Percentiles rank a stretch among this genome's conserved stretches.
Conservation (phyloP, 164 flowering plant genomes). For the Stephania cephalantha region DNA sequence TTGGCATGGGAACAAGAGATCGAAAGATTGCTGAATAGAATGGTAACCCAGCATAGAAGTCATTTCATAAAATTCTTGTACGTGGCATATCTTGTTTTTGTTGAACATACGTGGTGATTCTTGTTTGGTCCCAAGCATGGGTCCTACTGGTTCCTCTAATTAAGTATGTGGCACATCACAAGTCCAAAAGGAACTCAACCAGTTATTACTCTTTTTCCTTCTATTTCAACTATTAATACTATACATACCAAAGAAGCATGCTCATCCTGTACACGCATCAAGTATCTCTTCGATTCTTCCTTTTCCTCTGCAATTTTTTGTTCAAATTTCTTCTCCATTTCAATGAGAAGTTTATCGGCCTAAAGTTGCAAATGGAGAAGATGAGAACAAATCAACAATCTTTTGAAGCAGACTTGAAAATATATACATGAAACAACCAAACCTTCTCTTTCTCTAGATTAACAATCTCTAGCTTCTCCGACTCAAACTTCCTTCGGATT, state of each 20-base stretch:
- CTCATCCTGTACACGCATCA: slow-evolving; percentile 58
- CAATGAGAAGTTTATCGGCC: slow-evolving; percentile 53
- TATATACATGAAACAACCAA: slow-evolving; percentile 3
- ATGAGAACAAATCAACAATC: neutral
- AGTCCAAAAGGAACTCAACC: neutral
- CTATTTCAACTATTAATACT: slow-evolving; percentile 1
- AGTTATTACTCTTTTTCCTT: neutral
- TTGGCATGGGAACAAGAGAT: neutral
- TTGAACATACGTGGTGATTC: neutral
- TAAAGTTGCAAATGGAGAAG: slow-evolving; percentile 27
- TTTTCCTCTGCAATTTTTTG: slow-evolving; percentile 51
- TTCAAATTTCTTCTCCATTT: slow-evolving; percentile 51
- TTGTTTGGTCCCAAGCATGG: neutral
- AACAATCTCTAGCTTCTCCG: slow-evolving; percentile 76
- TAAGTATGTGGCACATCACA: neutral
- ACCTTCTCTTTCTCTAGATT: slow-evolving; percentile 88
- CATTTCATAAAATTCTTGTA: neutral
- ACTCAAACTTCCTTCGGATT: slow-evolving; percentile 79
- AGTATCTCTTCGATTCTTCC: slow-evolving; percentile 53
- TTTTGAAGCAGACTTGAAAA: neutral
- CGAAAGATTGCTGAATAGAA: neutral
- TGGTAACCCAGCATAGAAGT: neutral
- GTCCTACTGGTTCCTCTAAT: neutral
- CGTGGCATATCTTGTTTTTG: neutral
- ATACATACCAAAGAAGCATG: slow-evolving; percentile 61